A percentile compares a stretch with the other conserved stretches of the same genome.
Conservation (phyloP, 129 eudicot species). For the Glebionis coronaria region DNA sequence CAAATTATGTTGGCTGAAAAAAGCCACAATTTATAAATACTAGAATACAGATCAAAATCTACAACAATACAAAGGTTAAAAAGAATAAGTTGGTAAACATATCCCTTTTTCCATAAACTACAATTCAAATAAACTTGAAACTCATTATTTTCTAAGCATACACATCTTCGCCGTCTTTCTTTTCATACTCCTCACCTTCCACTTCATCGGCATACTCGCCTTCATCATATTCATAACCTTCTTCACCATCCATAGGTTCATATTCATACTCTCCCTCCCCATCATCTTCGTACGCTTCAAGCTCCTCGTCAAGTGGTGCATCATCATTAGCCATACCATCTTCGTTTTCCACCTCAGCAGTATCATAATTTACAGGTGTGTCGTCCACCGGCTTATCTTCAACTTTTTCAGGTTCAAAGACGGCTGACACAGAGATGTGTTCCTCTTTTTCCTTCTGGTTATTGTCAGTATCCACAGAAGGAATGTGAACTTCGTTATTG, state of each 20-base stretch:
- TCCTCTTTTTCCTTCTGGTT: slow-evolving; percentile 28
- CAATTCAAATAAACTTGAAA: slow-evolving; percentile 10
- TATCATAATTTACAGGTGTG: slow-evolving; percentile 13
- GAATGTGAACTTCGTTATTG: slow-evolving; percentile 1
- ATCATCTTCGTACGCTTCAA: slow-evolving; percentile 53
- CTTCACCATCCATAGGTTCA: slow-evolving; percentile 67
- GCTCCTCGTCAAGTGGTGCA: slow-evolving; percentile 45
- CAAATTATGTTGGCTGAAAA: slow-evolving; percentile 13
- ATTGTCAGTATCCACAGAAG: slow-evolving; percentile 20
- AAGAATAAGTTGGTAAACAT: neutral
- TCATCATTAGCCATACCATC: slow-evolving; percentile 36
- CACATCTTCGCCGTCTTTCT: slow-evolving; percentile 27
- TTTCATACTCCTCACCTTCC: slow-evolving; percentile 60
- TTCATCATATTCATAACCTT: slow-evolving; percentile 45
- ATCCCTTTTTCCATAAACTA: slow-evolving; percentile 21
- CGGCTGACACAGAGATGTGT: neutral
- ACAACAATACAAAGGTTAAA: slow-evolving; percentile 22
- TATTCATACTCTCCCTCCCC: slow-evolving; percentile 58
- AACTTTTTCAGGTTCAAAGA: slow-evolving; percentile 26
- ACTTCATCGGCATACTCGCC: slow-evolving; percentile 45
- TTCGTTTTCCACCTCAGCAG: slow-evolving; percentile 19
- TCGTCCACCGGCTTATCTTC: slow-evolving; percentile 2
- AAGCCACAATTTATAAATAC: slow-evolving; percentile 22
- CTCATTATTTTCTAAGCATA: slow-evolving; percentile 34
- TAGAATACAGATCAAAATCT: slow-evolving; percentile 30